These are phyloP conservation scores for Mrakia blollopis DNA, from an alignment of 768 basidiomycete species.

Conservation along the genomic window DNA sequence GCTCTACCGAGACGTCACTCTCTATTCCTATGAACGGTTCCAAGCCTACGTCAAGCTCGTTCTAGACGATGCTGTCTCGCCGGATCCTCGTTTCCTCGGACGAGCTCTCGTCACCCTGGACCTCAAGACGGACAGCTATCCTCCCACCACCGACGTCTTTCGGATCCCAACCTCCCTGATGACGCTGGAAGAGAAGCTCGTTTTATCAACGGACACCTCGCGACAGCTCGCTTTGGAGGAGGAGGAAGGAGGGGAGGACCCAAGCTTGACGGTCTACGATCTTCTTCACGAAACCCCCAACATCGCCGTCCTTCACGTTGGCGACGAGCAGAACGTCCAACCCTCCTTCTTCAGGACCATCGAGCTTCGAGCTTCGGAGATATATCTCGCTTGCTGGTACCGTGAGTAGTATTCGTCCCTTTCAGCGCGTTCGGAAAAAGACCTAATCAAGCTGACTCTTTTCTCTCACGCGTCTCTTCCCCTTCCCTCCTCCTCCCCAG, in stretches of 20 bases:
- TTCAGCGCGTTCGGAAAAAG: neutral
- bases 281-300: neutral
- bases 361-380: neutral
- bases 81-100: neutral
- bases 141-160: neutral
- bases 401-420: neutral
- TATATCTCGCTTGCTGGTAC: constrained; percentile 7
- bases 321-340: neutral
- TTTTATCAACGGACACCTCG: too few species aligned
- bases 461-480: neutral
- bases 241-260: neutral
- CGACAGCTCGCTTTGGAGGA: neutral
- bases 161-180: neutral
- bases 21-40: neutral
- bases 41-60: neutral
- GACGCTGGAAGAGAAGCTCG: neutral
- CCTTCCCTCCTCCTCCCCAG: neutral
- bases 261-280: neutral
- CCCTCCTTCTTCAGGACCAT: neutral
- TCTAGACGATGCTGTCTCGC: neutral
- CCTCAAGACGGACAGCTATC: neutral
- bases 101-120: neutral
- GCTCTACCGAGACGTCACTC: constrained; percentile 6
- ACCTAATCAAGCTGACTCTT: too few species aligned
- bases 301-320: neutral